A percentile compares a stretch with the other conserved stretches of the same genome.
Evolutionary conservation across 78 protist genomes (phyloP).

Genomic region (Diacronema lutheri): DNA sequence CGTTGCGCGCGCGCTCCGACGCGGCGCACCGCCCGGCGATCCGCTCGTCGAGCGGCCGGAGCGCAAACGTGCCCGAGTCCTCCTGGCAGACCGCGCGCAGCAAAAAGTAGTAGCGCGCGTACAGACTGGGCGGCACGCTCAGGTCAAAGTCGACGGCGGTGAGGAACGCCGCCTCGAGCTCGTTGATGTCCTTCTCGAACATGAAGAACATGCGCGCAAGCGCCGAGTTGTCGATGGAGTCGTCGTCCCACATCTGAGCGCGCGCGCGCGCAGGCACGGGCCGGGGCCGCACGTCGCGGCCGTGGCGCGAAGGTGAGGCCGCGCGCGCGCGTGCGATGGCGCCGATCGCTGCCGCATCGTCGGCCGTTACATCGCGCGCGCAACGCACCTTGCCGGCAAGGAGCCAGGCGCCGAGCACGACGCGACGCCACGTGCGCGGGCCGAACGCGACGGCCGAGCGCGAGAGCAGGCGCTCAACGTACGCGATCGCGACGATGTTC

Average conservation of each 20-base stretch:
- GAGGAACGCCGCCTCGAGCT: not conserved
- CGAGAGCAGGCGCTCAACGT: not conserved
- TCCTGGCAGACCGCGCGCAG: not conserved
- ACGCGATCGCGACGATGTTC: not conserved
- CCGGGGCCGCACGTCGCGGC: too few relatives aligned
- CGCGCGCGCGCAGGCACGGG: too few relatives aligned
- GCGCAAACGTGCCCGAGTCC: not conserved
- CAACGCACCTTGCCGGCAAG: not conserved
- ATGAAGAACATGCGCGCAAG: not conserved
- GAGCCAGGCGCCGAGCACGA: not conserved
- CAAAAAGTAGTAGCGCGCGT: constrained; percentile 6
- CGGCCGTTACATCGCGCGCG: too few relatives aligned
- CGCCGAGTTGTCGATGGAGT: not conserved
- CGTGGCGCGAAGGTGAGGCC: too few relatives aligned
- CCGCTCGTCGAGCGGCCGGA: not conserved
- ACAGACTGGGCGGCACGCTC: not conserved
- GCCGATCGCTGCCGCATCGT: too few relatives aligned
- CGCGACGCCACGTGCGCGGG: not conserved
- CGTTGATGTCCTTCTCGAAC: not conserved
- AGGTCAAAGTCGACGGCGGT: not conserved
- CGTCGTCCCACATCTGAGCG: constrained; percentile 19
- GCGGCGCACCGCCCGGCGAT: not conserved
- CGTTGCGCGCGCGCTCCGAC: too few relatives aligned
- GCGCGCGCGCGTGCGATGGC: too few relatives aligned
- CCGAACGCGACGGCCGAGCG: not conserved